Percentiles rank a stretch among this genome's conserved stretches.
These are phyloP conservation scores for Geotrichum cucujoidarum DNA, from an alignment of 1,139 yeast species.

Conservation along the genomic window DNA sequence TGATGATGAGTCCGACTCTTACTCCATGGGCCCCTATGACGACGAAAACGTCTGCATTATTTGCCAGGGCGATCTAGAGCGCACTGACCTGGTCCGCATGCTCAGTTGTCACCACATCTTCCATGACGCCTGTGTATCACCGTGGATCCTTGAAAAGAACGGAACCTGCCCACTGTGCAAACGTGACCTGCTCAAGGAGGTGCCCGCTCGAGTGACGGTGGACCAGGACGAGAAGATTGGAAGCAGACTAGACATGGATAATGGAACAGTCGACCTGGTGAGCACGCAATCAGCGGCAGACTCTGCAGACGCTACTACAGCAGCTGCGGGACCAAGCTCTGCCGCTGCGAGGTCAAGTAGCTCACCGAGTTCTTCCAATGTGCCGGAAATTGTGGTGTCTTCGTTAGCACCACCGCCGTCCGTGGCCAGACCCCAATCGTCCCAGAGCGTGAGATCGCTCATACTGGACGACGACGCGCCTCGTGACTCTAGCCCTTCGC, in stretches of 20 bases:
- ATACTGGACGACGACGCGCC: too few species aligned
- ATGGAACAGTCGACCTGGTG: background rate
- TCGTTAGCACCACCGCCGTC: too few species aligned
- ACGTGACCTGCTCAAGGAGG: slow-evolving; percentile 13
- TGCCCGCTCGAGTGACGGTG: slow-evolving; percentile 31
- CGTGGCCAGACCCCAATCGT: too few species aligned
- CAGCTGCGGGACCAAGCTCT: background rate
- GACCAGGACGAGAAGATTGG: slow-evolving; percentile 36
- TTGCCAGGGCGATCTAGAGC: slow-evolving; percentile 13
- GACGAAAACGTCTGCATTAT: slow-evolving; percentile 12
- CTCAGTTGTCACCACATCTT: slow-evolving; percentile 18
- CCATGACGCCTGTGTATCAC: slow-evolving; percentile 17
- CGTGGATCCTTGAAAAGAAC: slow-evolving; percentile 15
- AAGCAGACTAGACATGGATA: background rate
- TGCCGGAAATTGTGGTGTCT: too few species aligned
- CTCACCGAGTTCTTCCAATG: too few species aligned
- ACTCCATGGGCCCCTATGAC: slow-evolving; percentile 1
- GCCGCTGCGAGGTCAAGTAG: background rate
- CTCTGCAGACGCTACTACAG: background rate
- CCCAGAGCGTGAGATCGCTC: too few species aligned
- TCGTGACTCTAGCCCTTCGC: too few species aligned
- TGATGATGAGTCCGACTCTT: slow-evolving; percentile 4
- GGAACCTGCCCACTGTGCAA: slow-evolving; percentile 18
- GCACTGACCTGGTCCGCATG: slow-evolving; percentile 13
- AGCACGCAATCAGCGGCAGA: background rate